Percentiles rank a stretch among this genome's conserved stretches.
These are phyloP conservation scores for Suhomyces faveliae DNA, from an alignment of 805 yeast species.

Conservation along the genomic window DNA sequence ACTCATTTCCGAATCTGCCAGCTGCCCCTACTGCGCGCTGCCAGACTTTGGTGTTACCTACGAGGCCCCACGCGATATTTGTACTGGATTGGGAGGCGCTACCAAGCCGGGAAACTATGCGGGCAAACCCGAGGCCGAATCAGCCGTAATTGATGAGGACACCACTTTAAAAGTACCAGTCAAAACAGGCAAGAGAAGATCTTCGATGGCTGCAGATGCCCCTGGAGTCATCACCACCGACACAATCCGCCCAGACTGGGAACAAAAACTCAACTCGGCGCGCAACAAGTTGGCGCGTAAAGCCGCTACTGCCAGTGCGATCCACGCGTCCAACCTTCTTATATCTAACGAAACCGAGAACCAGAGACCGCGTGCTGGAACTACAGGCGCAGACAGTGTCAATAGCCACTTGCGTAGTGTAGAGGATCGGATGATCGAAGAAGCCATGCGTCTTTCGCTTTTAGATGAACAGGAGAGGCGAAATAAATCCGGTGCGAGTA, in stretches of 20 bases:
- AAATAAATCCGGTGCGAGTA: slow-evolving; percentile 13
- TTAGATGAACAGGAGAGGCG: slow-evolving; percentile 64
- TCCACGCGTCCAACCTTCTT: slow-evolving; percentile 82
- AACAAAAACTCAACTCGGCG: slow-evolving; percentile 65
- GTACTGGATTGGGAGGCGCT: slow-evolving; percentile 58
- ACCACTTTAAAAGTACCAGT: background rate
- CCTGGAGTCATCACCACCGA: slow-evolving; percentile 78
- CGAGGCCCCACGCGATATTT: slow-evolving; percentile 54
- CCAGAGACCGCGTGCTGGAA: slow-evolving; percentile 19
- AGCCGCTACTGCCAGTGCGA: slow-evolving; percentile 91
- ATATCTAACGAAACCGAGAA: slow-evolving; percentile 25
- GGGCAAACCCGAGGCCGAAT: slow-evolving; percentile 9
- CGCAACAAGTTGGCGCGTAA: slow-evolving; percentile 75
- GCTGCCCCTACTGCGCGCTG: slow-evolving; percentile 92
- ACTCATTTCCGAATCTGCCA: slow-evolving; percentile 81
- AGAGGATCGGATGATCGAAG: slow-evolving; percentile 77
- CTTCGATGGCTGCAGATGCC: slow-evolving; percentile 63
- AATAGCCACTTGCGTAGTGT: slow-evolving; percentile 18
- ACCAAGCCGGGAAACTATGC: slow-evolving; percentile 46
- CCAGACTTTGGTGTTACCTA: slow-evolving; percentile 82
- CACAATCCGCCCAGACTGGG: slow-evolving; percentile 91
- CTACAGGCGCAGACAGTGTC: slow-evolving; percentile 25
- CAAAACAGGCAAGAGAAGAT: slow-evolving; percentile 20
- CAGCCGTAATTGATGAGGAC: slow-evolving; percentile 22
- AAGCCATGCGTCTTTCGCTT: slow-evolving; percentile 73